These are phyloP conservation scores for Hericium erinaceus DNA, from an alignment of 768 basidiomycete species.

Conservation along the genomic window DNA sequence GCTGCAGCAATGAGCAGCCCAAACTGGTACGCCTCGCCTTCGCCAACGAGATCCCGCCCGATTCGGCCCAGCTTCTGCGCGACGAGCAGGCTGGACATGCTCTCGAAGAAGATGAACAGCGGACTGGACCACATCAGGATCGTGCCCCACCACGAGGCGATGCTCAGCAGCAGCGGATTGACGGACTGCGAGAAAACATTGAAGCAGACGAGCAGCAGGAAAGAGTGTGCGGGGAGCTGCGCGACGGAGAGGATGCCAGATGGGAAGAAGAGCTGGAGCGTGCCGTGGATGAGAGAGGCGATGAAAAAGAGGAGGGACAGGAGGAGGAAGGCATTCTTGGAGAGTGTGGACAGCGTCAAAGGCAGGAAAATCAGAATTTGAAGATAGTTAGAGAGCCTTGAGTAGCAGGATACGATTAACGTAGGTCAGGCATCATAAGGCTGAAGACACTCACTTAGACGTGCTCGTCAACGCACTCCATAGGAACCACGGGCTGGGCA, in stretches of 20 bases:
- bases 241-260: slow-evolving; percentile 65
- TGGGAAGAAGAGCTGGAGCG: slow-evolving; percentile 61
- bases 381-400: slow-evolving; percentile 63
- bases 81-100: slow-evolving; percentile 74
- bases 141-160: slow-evolving; percentile 65
- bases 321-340: slow-evolving; percentile 68
- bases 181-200: slow-evolving; percentile 68
- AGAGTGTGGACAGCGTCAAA: slow-evolving; percentile 75
- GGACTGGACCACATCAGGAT: slow-evolving; percentile 65
- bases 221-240: slow-evolving; percentile 81
- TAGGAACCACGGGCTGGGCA: slow-evolving; percentile 42
- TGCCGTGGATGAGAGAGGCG: slow-evolving; percentile 78
- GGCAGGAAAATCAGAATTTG: slow-evolving; percentile 82
- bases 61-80: slow-evolving; percentile 75
- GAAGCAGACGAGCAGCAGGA: slow-evolving; percentile 80
- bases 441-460: slow-evolving; percentile 36
- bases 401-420: slow-evolving; percentile 2
- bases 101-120: slow-evolving; percentile 74
- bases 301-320: slow-evolving; percentile 69
- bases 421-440: slow-evolving; percentile 4
- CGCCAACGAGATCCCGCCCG: slow-evolving; percentile 61
- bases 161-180: slow-evolving; percentile 45
- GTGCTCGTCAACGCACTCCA: slow-evolving; percentile 59
- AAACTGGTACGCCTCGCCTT: slow-evolving; percentile 71
- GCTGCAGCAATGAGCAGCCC: slow-evolving; percentile 68